A percentile compares a stretch with the other conserved stretches of the same genome.
These are phyloP conservation scores for Paramecium bursaria DNA, from an alignment of 73 alveolate genomes.

Conservation along the genomic window DNA sequence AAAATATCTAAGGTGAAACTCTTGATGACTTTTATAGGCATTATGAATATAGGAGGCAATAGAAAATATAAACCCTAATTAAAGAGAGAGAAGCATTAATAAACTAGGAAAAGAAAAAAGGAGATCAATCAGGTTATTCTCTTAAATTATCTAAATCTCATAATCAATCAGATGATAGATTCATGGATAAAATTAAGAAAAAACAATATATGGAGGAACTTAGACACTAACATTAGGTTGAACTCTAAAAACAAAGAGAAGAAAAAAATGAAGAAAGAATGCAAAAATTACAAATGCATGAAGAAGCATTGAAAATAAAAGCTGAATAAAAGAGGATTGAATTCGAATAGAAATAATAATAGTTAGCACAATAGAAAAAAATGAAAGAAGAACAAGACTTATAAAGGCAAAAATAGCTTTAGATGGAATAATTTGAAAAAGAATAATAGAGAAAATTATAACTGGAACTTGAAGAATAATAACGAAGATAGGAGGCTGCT, in stretches of 20 bases:
- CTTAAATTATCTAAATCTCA: conserved; percentile 19
- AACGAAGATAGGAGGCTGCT: conserved; percentile 18
- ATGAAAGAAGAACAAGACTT: conserved; percentile 13
- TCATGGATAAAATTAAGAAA: conserved; percentile 51
- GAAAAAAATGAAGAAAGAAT: conserved; percentile 1
- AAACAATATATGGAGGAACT: conserved; percentile 30
- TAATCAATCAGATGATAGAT: not conserved
- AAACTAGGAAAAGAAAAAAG: conserved; percentile 47
- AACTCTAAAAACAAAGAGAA: conserved; percentile 6
- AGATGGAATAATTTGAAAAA: conserved; percentile 10
- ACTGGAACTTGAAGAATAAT: conserved; percentile 9
- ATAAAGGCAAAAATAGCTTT: conserved; percentile 1
- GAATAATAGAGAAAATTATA: not conserved
- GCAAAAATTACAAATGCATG: not conserved
- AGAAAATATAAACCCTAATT: not conserved
- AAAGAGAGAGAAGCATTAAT: conserved; percentile 49
- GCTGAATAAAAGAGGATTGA: not conserved
- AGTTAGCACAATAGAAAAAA: conserved; percentile 19
- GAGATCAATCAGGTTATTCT: not conserved
- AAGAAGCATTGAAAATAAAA: conserved; percentile 10
- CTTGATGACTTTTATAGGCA: conserved; percentile 56
- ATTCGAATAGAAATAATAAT: conserved; percentile 10
- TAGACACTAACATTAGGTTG: conserved; percentile 17
- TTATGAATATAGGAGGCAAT: conserved; percentile 49
- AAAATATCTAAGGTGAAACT: conserved; percentile 18